Base-by-base conservation (phyloP, 2,329 filamentous ascomycete genomes). In the Coleophoma cylindrospora region DNA sequence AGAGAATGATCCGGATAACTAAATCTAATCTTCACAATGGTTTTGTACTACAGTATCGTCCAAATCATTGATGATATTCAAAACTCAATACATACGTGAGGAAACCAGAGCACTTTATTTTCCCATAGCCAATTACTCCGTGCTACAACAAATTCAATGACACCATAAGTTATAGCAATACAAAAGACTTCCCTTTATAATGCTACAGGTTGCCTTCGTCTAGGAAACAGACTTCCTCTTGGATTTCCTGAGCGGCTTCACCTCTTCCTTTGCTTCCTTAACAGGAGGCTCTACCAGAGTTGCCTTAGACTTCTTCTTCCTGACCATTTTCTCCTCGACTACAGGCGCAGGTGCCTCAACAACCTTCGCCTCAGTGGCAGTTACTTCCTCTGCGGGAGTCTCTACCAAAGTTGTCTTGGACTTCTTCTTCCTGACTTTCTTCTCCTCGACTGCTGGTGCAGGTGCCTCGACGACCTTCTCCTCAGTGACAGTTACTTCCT, bases 271-370 rank as follows among this genome's bases (percentile, higher is more conserved):
- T n/a, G 11, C n/a, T n/a, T 37, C 34, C n/a, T 37, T 4, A 37
- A 37, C 34, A 37, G n/a, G 11, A 37, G 34, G 12, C 34, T 37
- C 34, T 12, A n/a, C 11, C 11, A n/a, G 34, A 37, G 34, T 4
- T 12, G 34, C n/a, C 32, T 49, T 45, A 37, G 34, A 37, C 34
- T n/a, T 37, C 7, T 45, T 66, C 55, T 70, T 71, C 45, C 70
- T 73, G 32, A 34, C 45, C 43, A 58, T 60, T 52, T 61, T 60
- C 69, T 73, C 64, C 46, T 45, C 50, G 27, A n/a, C 43, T 69
- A 60, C 47, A 62, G 17, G 68, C 68, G 73, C 74, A 49, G 70
- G 71, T 14, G 72, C 70, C 36, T 74, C 74, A 54, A 77, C 74
- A n/a, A 68, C 66, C 32, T 73, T 40, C 34, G 33, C 50, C 11